A percentile compares a stretch with the other conserved stretches of the same genome.
phyloP scores from a whole-genome alignment of 768 basidiomycete species.

The Trametes gibbosa region DNA sequence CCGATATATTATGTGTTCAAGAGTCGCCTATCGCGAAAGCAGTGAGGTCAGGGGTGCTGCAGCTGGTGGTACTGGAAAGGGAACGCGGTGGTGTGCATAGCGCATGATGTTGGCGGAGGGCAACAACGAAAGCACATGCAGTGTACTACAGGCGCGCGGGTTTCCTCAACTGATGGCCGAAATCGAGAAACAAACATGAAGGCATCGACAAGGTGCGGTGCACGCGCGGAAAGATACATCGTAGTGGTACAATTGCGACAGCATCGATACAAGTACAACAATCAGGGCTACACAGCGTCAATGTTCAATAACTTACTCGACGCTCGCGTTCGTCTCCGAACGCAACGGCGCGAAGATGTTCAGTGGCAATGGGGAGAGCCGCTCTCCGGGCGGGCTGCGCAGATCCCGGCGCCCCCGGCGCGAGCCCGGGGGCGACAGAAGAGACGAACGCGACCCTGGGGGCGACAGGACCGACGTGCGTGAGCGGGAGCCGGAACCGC shows the following conservation, averaged over 20 bases:
- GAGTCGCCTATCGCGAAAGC: background rate
- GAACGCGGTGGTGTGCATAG: too few species aligned
- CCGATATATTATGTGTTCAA: background rate
- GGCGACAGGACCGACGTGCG: conserved; percentile 2
- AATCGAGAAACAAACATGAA: too few species aligned
- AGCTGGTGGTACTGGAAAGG: too few species aligned
- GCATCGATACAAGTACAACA: conserved; percentile 1
- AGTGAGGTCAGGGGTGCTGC: too few species aligned
- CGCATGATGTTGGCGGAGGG: too few species aligned
- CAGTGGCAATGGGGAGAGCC: conserved; percentile 15
- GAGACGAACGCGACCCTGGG: background rate
- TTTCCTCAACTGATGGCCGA: too few species aligned
- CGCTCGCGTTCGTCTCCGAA: conserved; percentile 11
- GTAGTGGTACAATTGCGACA: background rate
- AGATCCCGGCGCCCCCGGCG: conserved; percentile 4
- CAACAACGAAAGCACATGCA: too few species aligned
- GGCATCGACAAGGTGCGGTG: too few species aligned
- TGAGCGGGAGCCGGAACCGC: background rate
- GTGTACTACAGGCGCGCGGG: too few species aligned
- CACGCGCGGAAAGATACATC: background rate
- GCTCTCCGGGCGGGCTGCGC: conserved; percentile 11
- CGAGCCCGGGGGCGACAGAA: conserved; percentile 2
- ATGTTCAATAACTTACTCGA: conserved; percentile 3
- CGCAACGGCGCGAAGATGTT: conserved; percentile 14
- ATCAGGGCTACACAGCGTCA: background rate